A percentile compares a stretch with the other conserved stretches of the same genome.
Conservation (phyloP, 2,329 filamentous ascomycete species). For the Diaporthe longicolla region DNA sequence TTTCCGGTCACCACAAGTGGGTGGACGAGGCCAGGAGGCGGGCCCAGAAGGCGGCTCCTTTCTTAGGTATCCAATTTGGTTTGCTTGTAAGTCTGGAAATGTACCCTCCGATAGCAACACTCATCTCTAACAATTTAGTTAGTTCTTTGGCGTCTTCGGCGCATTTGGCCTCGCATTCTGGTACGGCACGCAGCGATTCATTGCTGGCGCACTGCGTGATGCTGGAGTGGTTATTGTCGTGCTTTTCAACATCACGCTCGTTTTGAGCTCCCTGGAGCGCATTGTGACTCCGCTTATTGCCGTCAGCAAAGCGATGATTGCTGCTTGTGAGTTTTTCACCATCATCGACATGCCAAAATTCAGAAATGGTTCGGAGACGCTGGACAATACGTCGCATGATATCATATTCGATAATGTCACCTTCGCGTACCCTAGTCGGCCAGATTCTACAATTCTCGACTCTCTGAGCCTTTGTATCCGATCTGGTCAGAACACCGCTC, state of each 20-base stretch:
- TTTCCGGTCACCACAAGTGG: constrained; percentile 7
- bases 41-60: constrained; percentile 63
- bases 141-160: constrained; percentile 41
- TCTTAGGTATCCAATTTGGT: constrained; percentile 66
- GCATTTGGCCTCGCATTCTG: constrained; percentile 72
- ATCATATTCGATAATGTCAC: constrained; percentile 74
- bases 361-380: constrained; percentile 53
- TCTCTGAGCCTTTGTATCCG: constrained; percentile 65
- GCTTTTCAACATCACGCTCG: constrained; percentile 70
- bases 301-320: constrained; percentile 67
- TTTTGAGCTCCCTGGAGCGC: constrained; percentile 68
- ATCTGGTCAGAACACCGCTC: constrained; percentile 81
- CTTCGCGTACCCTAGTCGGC: constrained; percentile 74
- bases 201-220: constrained; percentile 61
- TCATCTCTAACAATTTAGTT: background rate
- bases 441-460: constrained; percentile 63
- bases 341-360: constrained; percentile 62
- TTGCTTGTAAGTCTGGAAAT: constrained; percentile 57
- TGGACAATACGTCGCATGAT: constrained; percentile 58
- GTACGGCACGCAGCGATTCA: constrained; percentile 69
- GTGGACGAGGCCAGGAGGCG: constrained; percentile 8
- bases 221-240: constrained; percentile 70
- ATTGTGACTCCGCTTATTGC: constrained; percentile 70
- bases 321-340: constrained; percentile 69
- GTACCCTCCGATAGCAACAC: background rate